Evolutionary conservation across 169 alveolate genomes (phyloP).

Genomic region (Eimeria acervulina): DNA sequence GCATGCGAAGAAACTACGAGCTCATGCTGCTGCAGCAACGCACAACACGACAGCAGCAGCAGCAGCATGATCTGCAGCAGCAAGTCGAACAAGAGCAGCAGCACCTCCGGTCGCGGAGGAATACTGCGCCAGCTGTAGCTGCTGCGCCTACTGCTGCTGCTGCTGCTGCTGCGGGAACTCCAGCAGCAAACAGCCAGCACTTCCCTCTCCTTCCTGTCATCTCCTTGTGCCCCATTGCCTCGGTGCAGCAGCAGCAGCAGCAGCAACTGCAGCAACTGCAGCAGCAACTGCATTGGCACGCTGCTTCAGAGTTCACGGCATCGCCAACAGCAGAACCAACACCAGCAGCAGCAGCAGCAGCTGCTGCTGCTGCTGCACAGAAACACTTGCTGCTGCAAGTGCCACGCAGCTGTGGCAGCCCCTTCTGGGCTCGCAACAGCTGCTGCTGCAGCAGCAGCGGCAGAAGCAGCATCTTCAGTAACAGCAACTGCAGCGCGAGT

Average conservation of each 20-base stretch:
- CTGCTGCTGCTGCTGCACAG: conserved; percentile 8
- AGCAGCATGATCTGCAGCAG: neutral
- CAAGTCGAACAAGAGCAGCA: conserved; percentile 8
- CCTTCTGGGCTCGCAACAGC: conserved; percentile 9
- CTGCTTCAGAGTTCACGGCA: neutral
- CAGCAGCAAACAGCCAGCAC: conserved; percentile 3
- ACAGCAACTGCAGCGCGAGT: neutral
- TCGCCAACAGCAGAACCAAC: neutral
- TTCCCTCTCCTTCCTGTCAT: neutral
- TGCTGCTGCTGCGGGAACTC: neutral
- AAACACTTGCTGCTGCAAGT: conserved; percentile 50
- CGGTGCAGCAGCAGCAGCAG: conserved; percentile 62
- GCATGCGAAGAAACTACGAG: conserved; percentile 13
- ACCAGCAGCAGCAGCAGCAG: neutral
- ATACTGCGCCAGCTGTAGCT: conserved; percentile 47
- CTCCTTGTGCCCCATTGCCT: neutral
- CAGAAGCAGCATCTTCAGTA: neutral
- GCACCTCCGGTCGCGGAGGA: conserved; percentile 24
- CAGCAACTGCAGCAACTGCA: neutral
- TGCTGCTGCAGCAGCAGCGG: conserved; percentile 15
- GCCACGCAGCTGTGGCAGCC: conserved; percentile 4
- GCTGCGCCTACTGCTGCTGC: conserved; percentile 1
- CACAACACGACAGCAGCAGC: neutral
- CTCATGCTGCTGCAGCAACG: neutral
- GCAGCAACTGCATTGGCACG: neutral